Evolutionary conservation across 257 asterid genomes (phyloP).

Genomic region (Solanum gracilifrons): DNA sequence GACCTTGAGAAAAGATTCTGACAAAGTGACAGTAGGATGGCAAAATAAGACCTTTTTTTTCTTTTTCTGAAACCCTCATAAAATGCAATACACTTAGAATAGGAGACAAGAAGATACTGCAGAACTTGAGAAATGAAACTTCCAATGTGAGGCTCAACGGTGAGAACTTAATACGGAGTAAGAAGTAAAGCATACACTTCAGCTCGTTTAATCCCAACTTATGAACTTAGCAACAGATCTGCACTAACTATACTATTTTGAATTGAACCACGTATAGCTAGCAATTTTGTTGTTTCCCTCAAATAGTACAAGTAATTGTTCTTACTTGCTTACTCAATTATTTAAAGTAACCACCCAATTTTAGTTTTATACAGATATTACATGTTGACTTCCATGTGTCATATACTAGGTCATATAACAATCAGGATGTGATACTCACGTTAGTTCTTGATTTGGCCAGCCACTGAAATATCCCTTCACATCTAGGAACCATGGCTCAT

Average conservation of each 20-base stretch:
- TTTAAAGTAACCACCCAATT: neutral
- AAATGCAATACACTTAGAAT: neutral
- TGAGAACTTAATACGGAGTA: neutral
- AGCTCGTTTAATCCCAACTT: neutral
- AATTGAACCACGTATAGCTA: neutral
- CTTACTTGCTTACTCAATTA: neutral
- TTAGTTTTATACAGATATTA: neutral
- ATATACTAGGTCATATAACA: neutral
- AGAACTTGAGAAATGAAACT: neutral
- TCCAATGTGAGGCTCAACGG: neutral
- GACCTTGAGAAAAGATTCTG: neutral
- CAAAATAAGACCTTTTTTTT: neutral
- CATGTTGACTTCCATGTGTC: neutral
- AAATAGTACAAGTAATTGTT: neutral
- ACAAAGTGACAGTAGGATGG: neutral
- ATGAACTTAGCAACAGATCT: neutral
- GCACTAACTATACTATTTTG: neutral
- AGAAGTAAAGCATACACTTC: neutral
- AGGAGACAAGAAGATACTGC: neutral
- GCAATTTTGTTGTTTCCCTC: neutral
- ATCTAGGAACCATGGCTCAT: conserved; percentile 72
- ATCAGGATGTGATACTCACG: conserved; percentile 9
- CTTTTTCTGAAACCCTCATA: neutral
- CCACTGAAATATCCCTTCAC: conserved; percentile 50
- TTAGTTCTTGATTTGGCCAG: conserved; percentile 83